These are phyloP conservation scores for Pseudopithomyces chartarum DNA, from an alignment of 2,329 filamentous ascomycete species.

Conservation along the genomic window DNA sequence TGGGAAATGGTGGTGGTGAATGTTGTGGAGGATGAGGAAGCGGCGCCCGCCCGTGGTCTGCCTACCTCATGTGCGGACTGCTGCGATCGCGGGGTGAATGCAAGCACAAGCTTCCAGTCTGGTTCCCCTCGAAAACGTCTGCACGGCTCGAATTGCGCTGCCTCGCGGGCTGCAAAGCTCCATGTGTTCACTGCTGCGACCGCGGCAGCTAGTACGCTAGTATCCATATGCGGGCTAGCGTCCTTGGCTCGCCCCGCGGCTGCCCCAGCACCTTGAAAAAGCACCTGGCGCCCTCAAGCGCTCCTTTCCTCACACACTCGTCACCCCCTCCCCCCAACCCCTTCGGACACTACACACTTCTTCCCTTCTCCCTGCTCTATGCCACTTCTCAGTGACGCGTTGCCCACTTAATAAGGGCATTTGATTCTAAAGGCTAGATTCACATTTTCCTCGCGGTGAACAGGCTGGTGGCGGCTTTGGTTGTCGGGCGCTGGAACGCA, in stretches of 20 bases:
- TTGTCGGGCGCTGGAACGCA: constrained; percentile 29
- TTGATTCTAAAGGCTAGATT: constrained; percentile 43
- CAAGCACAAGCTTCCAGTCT: neutral
- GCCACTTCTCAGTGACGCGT: constrained; percentile 43
- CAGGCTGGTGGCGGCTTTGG: constrained; percentile 38
- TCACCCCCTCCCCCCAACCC: constrained; percentile 5
- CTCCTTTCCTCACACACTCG: constrained; percentile 10
- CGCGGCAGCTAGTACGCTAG: neutral
- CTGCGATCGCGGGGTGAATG: neutral
- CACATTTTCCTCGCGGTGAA: constrained; percentile 36
- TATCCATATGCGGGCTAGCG: constrained; percentile 21
- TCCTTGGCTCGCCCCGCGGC: neutral
- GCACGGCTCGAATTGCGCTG: neutral
- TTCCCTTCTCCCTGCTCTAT: constrained; percentile 40
- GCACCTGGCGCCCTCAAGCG: constrained; percentile 20
- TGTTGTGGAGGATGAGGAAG: no score
- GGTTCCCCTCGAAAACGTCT: neutral
- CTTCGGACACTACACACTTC: constrained; percentile 21
- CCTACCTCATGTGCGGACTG: constrained; percentile 27
- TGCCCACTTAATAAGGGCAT: constrained; percentile 47
- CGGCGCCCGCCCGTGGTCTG: constrained; percentile 31
- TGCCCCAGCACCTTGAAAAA: constrained; percentile 14
- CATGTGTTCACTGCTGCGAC: constrained; percentile 13
- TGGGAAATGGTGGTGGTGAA: no score
- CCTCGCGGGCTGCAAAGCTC: constrained; percentile 1